Evolutionary conservation across 2,329 filamentous ascomycete genomes (phyloP).

Genomic region (Pseudopithomyces maydicus): DNA sequence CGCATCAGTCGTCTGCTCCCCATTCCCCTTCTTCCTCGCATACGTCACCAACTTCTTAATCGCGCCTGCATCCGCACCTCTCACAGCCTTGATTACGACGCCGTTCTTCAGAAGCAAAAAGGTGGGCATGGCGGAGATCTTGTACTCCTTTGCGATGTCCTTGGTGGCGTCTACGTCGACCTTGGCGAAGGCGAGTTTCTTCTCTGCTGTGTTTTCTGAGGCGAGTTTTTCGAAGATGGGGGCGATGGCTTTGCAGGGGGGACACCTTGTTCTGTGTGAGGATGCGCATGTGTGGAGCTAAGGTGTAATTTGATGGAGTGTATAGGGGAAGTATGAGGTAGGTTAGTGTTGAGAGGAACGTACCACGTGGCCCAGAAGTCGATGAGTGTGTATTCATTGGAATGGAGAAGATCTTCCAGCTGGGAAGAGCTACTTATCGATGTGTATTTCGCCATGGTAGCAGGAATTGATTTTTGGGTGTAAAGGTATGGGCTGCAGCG

Average conservation of each 20-base stretch:
- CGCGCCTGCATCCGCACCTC: constrained; percentile 15
- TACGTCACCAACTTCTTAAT: constrained; percentile 7
- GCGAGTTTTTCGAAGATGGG: constrained; percentile 57
- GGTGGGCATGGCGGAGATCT: constrained; percentile 49
- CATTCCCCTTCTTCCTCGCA: constrained; percentile 10
- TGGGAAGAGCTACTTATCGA: neutral
- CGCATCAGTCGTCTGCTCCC: neutral
- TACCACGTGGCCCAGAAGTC: constrained; percentile 17
- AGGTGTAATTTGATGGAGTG: too few relatives aligned
- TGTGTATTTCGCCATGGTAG: constrained; percentile 6
- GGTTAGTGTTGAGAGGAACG: neutral
- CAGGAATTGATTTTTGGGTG: too few relatives aligned
- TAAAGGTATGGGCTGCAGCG: neutral
- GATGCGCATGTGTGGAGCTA: neutral
- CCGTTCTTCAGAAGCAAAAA: constrained; percentile 26
- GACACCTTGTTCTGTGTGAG: constrained; percentile 48
- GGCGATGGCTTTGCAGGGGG: constrained; percentile 58
- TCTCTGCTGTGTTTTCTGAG: constrained; percentile 48
- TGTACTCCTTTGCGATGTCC: constrained; percentile 51
- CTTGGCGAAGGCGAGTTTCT: constrained; percentile 57
- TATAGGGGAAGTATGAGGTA: too few relatives aligned
- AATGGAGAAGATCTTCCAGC: neutral
- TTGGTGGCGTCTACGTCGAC: constrained; percentile 58
- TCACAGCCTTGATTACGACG: constrained; percentile 15
- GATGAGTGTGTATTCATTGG: constrained; percentile 7